These are phyloP conservation scores for Aspergillus leporis DNA, from an alignment of 495 filamentous ascomycete species.

Conservation along the genomic window DNA sequence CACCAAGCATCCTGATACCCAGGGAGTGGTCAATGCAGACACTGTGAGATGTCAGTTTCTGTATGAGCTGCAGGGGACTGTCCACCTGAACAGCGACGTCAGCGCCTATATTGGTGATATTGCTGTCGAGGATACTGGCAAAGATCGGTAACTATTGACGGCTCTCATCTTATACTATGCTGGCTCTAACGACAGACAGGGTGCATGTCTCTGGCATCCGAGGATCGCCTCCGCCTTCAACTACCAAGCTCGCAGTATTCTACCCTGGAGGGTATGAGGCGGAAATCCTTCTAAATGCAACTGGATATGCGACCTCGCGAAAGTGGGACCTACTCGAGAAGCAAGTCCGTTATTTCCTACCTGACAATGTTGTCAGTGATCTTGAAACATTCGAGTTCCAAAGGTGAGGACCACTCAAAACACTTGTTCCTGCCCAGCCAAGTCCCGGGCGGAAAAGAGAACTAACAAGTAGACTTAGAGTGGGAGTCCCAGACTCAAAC, in stretches of 20 bases:
- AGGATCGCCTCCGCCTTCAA: conserved; percentile 51
- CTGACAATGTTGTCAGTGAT: conserved; percentile 12
- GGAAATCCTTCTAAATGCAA: conserved; percentile 41
- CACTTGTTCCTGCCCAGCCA: background rate
- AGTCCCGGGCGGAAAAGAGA: background rate
- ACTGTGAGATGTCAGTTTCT: conserved; percentile 53
- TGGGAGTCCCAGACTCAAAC: conserved; percentile 27
- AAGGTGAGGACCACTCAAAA: conserved; percentile 11
- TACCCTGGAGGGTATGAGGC: conserved; percentile 48
- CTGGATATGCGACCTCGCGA: conserved; percentile 38
- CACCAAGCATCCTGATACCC: conserved; percentile 24
- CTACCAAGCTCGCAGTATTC: conserved; percentile 54
- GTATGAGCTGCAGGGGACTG: conserved; percentile 58
- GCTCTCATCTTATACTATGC: background rate
- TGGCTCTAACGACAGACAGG: background rate
- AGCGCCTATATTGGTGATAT: conserved; percentile 46
- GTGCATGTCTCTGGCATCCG: conserved; percentile 45
- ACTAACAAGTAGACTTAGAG: conserved; percentile 14
- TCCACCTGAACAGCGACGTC: conserved; percentile 56
- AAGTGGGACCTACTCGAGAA: conserved; percentile 46
- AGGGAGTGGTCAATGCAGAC: conserved; percentile 33
- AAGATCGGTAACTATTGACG: conserved; percentile 24
- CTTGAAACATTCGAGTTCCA: conserved; percentile 35
- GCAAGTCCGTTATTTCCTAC: conserved; percentile 33
- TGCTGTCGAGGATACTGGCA: conserved; percentile 30